Evolutionary conservation across 1,284 basidiomycete genomes (phyloP).

Genomic region (Moesziomyces sp.): DNA sequence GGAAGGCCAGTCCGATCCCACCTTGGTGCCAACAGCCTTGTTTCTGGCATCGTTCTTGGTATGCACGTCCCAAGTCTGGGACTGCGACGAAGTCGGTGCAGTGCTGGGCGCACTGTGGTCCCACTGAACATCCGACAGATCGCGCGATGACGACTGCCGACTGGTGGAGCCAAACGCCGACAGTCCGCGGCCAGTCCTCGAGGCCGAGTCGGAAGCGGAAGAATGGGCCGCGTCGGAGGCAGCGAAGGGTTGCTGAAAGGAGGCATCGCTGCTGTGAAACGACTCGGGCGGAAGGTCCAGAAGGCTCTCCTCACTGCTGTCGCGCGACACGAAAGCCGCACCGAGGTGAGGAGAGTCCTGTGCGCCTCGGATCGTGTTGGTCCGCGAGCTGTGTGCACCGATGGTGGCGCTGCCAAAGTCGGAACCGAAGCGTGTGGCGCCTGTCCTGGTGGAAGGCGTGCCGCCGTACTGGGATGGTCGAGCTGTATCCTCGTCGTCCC

Average conservation of each 20-base stretch:
- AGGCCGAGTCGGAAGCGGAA: slow-evolving; percentile 18
- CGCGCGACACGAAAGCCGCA: slow-evolving; percentile 21
- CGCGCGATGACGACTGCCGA: slow-evolving; percentile 34
- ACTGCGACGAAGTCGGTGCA: slow-evolving; percentile 42
- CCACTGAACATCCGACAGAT: slow-evolving; percentile 25
- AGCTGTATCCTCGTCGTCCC: slow-evolving; percentile 49
- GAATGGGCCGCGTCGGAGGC: slow-evolving; percentile 16
- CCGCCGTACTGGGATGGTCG: slow-evolving; percentile 47
- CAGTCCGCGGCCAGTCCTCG: slow-evolving; percentile 5
- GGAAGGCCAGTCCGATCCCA: slow-evolving; percentile 6
- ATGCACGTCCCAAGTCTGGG: slow-evolving; percentile 26
- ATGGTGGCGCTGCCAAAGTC: slow-evolving; percentile 45
- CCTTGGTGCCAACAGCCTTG: neutral
- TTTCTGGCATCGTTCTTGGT: slow-evolving; percentile 6
- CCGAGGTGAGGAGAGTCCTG: slow-evolving; percentile 37
- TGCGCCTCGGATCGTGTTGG: slow-evolving; percentile 33
- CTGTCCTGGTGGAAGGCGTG: slow-evolving; percentile 37
- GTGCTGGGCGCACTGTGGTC: slow-evolving; percentile 38
- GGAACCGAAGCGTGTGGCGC: slow-evolving; percentile 41
- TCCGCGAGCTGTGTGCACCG: slow-evolving; percentile 46
- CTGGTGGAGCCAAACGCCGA: slow-evolving; percentile 11
- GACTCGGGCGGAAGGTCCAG: slow-evolving; percentile 46
- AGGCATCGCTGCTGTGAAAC: slow-evolving; percentile 42
- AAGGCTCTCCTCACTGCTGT: slow-evolving; percentile 46
- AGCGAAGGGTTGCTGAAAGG: slow-evolving; percentile 8